Percentiles rank a stretch among this genome's conserved stretches.
phyloP scores from a whole-genome alignment of 306 rosid genomes.

The Gastrolobium villosum region DNA sequence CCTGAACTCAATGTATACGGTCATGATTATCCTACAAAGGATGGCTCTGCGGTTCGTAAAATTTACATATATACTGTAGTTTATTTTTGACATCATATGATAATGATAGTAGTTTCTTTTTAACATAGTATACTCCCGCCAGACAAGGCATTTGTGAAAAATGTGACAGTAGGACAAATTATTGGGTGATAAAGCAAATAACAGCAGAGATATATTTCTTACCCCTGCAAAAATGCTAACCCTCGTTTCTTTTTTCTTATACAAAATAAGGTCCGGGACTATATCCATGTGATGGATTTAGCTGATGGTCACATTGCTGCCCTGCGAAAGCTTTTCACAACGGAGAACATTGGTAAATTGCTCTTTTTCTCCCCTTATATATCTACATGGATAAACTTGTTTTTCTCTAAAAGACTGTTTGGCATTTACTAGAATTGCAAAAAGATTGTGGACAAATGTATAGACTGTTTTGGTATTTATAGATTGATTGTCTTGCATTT shows the following conservation, averaged over 20 bases:
- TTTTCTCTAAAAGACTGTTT: background rate
- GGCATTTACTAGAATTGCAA: slow-evolving; percentile 38
- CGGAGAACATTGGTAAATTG: slow-evolving; percentile 69
- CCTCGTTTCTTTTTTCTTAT: background rate
- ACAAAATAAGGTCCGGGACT: slow-evolving; percentile 83
- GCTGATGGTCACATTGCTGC: slow-evolving; percentile 99
- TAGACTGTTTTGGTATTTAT: slow-evolving; percentile 11
- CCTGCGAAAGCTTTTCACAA: slow-evolving; percentile 73
- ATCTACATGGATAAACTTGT: background rate
- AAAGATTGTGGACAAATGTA: background rate
- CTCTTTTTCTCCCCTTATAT: slow-evolving; percentile 27
- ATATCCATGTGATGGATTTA: slow-evolving; percentile 97
- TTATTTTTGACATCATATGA: slow-evolving; percentile 5
- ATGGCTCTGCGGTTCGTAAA: slow-evolving; percentile 86
- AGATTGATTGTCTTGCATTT: background rate
- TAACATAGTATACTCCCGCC: background rate
- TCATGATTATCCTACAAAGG: slow-evolving; percentile 86
- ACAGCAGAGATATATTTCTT: slow-evolving; percentile 1
- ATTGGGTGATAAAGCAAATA: slow-evolving; percentile 5
- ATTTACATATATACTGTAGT: background rate
- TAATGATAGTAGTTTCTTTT: too few species aligned
- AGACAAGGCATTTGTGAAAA: background rate
- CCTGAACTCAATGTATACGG: slow-evolving; percentile 91
- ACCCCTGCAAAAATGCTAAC: slow-evolving; percentile 30
- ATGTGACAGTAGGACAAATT: slow-evolving; percentile 1